Conservation (phyloP, 331 rosid genomes). For the Malus hybrid region DNA sequence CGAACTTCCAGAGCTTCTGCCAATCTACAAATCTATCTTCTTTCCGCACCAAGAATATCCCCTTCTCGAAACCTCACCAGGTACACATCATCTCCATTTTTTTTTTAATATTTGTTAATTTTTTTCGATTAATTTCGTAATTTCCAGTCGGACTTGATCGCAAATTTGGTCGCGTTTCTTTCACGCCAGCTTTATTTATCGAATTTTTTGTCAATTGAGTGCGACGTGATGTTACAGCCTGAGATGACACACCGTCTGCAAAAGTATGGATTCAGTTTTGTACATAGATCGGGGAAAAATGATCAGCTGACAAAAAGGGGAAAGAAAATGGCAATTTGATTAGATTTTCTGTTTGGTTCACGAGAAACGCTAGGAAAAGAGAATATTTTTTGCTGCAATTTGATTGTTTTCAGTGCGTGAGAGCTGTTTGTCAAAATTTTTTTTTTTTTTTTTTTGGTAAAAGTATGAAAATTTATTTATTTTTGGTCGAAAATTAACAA, state of each 20-base stretch:
- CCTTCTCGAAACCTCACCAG: background rate
- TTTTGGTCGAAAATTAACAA: background rate
- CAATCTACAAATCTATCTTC: conserved; percentile 5
- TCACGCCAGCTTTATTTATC: background rate
- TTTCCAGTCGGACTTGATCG: background rate
- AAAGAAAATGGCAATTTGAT: background rate
- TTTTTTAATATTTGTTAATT: background rate
- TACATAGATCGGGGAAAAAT: background rate
- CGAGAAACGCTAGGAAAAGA: background rate
- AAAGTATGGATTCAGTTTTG: background rate
- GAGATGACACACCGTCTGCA: background rate
- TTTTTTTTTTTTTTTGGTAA: background rate
- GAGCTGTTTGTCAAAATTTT: background rate
- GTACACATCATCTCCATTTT: background rate
- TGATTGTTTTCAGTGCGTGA: background rate
- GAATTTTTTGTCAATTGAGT: background rate
- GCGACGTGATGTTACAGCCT: background rate
- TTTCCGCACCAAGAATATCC: background rate
- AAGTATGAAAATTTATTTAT: background rate
- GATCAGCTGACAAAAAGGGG: background rate
- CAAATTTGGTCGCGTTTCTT: background rate
- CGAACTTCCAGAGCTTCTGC: background rate
- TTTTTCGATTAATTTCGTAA: background rate
- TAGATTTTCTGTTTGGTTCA: background rate
- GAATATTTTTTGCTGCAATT: background rate